These are phyloP conservation scores for Torrubiella hemipterigena DNA, from an alignment of 2,329 filamentous ascomycete genomes.

Conservation along the genomic window DNA sequence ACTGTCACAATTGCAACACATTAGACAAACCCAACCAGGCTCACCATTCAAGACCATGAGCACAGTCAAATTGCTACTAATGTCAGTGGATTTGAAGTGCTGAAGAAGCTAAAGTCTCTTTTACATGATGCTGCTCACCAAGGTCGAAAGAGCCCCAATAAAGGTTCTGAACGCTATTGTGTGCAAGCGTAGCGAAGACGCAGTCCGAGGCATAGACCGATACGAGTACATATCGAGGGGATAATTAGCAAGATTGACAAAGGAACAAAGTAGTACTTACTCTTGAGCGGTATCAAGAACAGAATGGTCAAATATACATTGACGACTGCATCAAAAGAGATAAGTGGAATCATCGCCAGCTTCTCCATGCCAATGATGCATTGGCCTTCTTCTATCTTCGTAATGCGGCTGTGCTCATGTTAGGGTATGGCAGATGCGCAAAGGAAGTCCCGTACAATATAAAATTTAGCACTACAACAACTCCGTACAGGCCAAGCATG, in stretches of 20 bases:
- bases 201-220: slow-evolving; percentile 29
- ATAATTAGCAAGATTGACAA: slow-evolving; percentile 1
- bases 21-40: slow-evolving; percentile 52
- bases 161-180: slow-evolving; percentile 46
- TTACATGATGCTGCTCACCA: slow-evolving; percentile 45
- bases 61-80: slow-evolving; percentile 43
- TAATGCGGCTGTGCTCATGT: slow-evolving; percentile 36
- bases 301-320: slow-evolving; percentile 52
- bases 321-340: slow-evolving; percentile 46
- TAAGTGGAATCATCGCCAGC: slow-evolving; percentile 47
- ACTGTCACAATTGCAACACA: slow-evolving; percentile 55
- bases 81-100: background rate
- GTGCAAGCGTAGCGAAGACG: slow-evolving; percentile 30
- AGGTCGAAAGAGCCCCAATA: slow-evolving; percentile 43
- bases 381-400: slow-evolving; percentile 37
- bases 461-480: slow-evolving; percentile 46
- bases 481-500: slow-evolving; percentile 33
- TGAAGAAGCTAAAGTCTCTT: background rate
- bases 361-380: slow-evolving; percentile 52
- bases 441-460: slow-evolving; percentile 34
- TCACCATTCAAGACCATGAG: slow-evolving; percentile 48
- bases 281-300: slow-evolving; percentile 48
- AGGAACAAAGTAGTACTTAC: slow-evolving; percentile 22
- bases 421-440: too few relatives aligned
- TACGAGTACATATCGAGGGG: slow-evolving; percentile 40